Evolutionary conservation across 495 filamentous ascomycete genomes (phyloP), one percentile per base, ranked within the genome.

Genomic region (Filosporella fistucella): DNA sequence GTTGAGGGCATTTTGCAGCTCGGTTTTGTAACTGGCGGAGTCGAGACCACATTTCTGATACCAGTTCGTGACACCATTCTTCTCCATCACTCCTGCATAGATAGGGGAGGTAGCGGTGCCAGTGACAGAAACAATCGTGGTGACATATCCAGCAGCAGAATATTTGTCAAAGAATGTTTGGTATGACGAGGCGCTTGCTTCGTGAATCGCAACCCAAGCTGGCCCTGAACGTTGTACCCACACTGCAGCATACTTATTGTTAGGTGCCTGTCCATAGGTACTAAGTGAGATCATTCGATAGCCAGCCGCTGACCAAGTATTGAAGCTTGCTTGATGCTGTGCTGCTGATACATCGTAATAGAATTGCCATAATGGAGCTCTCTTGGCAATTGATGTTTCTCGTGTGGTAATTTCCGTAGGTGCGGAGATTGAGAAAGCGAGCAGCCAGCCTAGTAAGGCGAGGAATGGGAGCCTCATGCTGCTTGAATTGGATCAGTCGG

Each of bases 271-370:
- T 3, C 45, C 51, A 38, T 48, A 54, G 10, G 28, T 37, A 30
- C 36, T 49, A 1, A 54, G 43, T 6, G 51, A 54, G 44, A 54
- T 40, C 45, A 54, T 54, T 6, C 38, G 51, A 26, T 49, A 49
- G 10, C 46, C 46, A 32, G 36, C 34, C 20, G 35, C 36, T 10
- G 35, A 49, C 35, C 36, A 49, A 23, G 41, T 41, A 10, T 40
- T 41, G 25, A 49, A 41, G 11, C 25, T 42, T 5, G 46, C 24
- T 32, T 49, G 46, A 21, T 49, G 46, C 16, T 40, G 23, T 12
- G 36, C 46, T 11, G 46, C 23, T 21, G 35, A 41, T 23, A 33
- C 36, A 23, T 42, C 46, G 17, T 29, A 41, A 26, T 49, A 49
- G 23, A 40, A 39, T 34, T 49, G 34, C 35, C 35, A 49, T 30